phyloP scores from a whole-genome alignment of 352 stramenopile species.

The Globisporangium cederbergense region DNA sequence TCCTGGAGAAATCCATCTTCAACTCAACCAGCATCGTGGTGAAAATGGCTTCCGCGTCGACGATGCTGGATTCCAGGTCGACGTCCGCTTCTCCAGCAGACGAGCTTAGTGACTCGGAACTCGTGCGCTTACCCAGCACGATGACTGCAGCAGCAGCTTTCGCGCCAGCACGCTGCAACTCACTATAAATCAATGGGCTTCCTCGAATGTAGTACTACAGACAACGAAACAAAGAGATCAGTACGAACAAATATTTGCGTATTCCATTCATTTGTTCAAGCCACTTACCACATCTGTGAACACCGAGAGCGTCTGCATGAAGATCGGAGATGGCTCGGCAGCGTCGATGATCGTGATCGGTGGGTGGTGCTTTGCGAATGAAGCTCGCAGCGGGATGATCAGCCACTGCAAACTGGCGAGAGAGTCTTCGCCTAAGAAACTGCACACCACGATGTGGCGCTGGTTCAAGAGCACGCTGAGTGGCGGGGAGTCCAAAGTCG shows the following conservation, averaged over 20 bases:
- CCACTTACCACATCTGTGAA: constrained; percentile 71
- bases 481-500: constrained; percentile 45
- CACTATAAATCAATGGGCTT: constrained; percentile 71
- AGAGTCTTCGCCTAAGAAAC: constrained; percentile 77
- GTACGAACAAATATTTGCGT: not conserved
- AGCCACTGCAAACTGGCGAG: constrained; percentile 76
- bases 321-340: constrained; percentile 46
- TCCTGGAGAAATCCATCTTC: constrained; percentile 83
- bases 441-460: constrained; percentile 78
- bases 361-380: constrained; percentile 45
- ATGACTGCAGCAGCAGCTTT: constrained; percentile 80
- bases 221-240: not conserved
- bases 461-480: constrained; percentile 61
- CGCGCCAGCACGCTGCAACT: constrained; percentile 74
- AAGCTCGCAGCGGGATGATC: constrained; percentile 57
- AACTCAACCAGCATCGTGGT: constrained; percentile 83
- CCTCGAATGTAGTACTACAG: constrained; percentile 76
- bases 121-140: constrained; percentile 71
- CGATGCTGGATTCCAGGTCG: constrained; percentile 70
- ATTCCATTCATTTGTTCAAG: not conserved
- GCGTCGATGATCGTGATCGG: constrained; percentile 81
- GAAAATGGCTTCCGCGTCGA: constrained; percentile 82
- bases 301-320: constrained; percentile 39
- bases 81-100: constrained; percentile 37
- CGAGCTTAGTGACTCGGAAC: constrained; percentile 25